Base-by-base conservation (phyloP, 352 stramenopile species). In the Globisporangium acanthophoron region DNA sequence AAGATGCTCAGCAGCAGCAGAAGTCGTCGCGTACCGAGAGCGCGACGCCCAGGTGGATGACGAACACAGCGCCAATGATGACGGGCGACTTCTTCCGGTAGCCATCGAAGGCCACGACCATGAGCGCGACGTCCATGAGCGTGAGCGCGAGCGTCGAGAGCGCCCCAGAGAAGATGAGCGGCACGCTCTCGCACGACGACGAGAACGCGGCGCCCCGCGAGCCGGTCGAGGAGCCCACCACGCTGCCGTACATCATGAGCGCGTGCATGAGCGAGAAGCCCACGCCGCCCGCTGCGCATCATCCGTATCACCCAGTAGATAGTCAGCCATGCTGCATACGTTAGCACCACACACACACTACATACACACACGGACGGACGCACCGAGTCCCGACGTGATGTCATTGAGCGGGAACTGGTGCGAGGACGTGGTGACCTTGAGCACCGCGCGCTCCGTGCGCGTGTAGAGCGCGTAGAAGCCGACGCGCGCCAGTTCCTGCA, bases 381-480 rank as follows among this genome's bases (percentile, higher is more conserved):
- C 60, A 85, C 74, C 75, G 55, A 94, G 69, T 5, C 78, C 83
- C 21, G 85, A 92, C 57, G 85, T 94, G 55, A 91, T 61, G 61
- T 94, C 85, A 60, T 94, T 92, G 31, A 94, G 77, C 47, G 85
- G 85, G 52, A 94, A 69, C 58, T 92, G 79, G 62, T 92, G 78
- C 62, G 78, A 71, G 15, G 78, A 74, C 33, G 80, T 90, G 3
- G 83, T 87, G 59, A 94, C 82, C 18, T 85, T 80, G 49, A 86
- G 81, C 7, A 94, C 82, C 6, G 82, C 81, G 44, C 59, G 55
- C 59, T 93, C 85, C 16, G 75, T 90, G 61, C 77, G 78, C 39
- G 82, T 81, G 70, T 94, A 94, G 50, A 89, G 64, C 48, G 75
- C 57, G 65, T 90, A 94, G 70, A 91, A 92, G 31, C 79, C 58